phyloP scores from a whole-genome alignment of 345 rosid species.

The Melaleuca quinquenervia region DNA sequence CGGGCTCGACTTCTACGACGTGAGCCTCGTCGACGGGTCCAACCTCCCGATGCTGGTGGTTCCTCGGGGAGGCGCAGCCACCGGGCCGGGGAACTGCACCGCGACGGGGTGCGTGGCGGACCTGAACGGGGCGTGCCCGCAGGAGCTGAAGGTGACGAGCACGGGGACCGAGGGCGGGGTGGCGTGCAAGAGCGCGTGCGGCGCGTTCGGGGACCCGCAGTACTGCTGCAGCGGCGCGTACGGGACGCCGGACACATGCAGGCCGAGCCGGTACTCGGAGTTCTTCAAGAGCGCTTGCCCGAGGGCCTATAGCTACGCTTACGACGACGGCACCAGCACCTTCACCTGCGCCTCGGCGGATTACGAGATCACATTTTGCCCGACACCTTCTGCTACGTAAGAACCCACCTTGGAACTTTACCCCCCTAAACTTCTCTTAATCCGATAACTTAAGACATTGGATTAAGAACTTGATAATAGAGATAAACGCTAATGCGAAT shows the following conservation, averaged over 20 bases:
- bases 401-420: background rate
- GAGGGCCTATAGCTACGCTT: slow-evolving; percentile 54
- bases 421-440: too few relatives aligned
- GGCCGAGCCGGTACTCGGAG: slow-evolving; percentile 34
- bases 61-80: slow-evolving; percentile 27
- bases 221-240: slow-evolving; percentile 58
- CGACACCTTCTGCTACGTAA: slow-evolving; percentile 30
- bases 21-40: slow-evolving; percentile 67
- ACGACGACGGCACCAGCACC: slow-evolving; percentile 53
- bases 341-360: slow-evolving; percentile 42
- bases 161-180: slow-evolving; percentile 12
- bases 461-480: too few relatives aligned
- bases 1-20: slow-evolving; percentile 53
- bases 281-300: slow-evolving; percentile 54
- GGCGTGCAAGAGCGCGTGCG: slow-evolving; percentile 64
- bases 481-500: too few relatives aligned
- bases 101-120: slow-evolving; percentile 42
- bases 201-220: slow-evolving; percentile 36
- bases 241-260: slow-evolving; percentile 42
- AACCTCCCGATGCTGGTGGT: slow-evolving; percentile 48
- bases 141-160: slow-evolving; percentile 27
- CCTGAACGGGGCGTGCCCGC: slow-evolving; percentile 42
- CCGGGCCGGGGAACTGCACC: slow-evolving; percentile 24
- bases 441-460: too few relatives aligned
- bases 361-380: slow-evolving; percentile 47